phyloP scores from a whole-genome alignment of 2,329 filamentous ascomycete genomes.

The Diaporthe citriasiana region DNA sequence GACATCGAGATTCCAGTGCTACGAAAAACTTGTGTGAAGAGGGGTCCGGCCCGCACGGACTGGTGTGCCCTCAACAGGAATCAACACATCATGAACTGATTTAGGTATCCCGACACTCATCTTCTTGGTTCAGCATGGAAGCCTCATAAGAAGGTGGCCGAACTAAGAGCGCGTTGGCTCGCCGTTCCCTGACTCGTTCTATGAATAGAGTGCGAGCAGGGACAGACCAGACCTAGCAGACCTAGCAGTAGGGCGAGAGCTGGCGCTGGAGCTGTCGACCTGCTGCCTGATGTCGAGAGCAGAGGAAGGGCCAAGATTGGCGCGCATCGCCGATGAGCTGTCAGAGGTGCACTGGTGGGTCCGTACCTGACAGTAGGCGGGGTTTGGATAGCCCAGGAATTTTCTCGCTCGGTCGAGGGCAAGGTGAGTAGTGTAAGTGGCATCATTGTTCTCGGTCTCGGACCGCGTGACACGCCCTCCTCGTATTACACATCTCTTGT shows the following conservation, averaged over 20 bases:
- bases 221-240: too few relatives aligned
- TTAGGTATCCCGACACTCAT: neutral
- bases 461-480: conserved; percentile 2
- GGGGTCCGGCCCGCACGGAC: neutral
- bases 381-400: neutral
- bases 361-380: conserved; percentile 26
- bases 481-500: neutral
- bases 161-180: neutral
- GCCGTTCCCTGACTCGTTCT: conserved; percentile 1
- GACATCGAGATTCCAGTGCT: neutral
- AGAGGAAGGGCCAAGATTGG: neutral
- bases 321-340: conserved; percentile 26
- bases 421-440: neutral
- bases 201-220: conserved; percentile 19
- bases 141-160: conserved; percentile 8
- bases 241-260: neutral
- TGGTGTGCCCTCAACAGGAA: conserved; percentile 3
- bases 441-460: conserved; percentile 12
- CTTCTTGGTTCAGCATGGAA: conserved; percentile 2
- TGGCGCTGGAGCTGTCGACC: conserved; percentile 14
- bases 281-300: neutral
- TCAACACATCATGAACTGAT: conserved; percentile 18
- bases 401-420: neutral
- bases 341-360: conserved; percentile 23
- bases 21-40: neutral